Evolutionary conservation across 2,329 filamentous ascomycete genomes (phyloP), one percentile per base, ranked within the genome.

Genomic region (Colletotrichum higginsianum): DNA sequence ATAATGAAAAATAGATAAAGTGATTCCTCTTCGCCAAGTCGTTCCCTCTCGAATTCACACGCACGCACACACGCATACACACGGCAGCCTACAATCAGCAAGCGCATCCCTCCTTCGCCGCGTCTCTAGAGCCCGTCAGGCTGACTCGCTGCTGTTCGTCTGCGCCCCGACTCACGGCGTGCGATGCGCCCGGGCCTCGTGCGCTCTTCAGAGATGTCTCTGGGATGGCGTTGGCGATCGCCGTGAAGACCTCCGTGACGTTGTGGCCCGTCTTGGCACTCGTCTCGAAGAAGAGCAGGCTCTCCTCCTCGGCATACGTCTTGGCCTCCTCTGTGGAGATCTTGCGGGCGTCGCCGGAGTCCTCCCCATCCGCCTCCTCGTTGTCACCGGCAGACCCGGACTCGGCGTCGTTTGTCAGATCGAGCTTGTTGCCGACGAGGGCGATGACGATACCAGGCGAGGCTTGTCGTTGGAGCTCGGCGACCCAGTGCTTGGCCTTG

Each of bases 401-500:
- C 8, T 85, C 85, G 46, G 87, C 87, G 75, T 92, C 91, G 78
- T 87, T 91, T 61, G 93, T 94, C 78, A 99, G 87, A 87, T 99
- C 96, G 74, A 96, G 88, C 87, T 98, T 98, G 89, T 99, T 99
- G 79, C 96, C 96, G 47, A 98, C 96, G 55, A 99, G 90, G 66
- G 96, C 95, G 79, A 99, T 98, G 70, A 98, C 96, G 78, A 99
- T 98, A 35, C 96, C 96, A 2, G 96, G 96, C 13, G 93, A 96
- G 1, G 96, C 96, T 84, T 99, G 96, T 79, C 96, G 91, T 86
- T 98, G 96, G 68, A 99, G 89, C 84, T 99, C 96, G 67, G 96
- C 96, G 67, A 99, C 95, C 96, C 96, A 99, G 87, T 98, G 96
- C 85, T 97, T 97, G 64, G 96, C 96, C 86, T 99, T 98, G 83